A percentile compares a stretch with the other conserved stretches of the same genome.
Conservation (phyloP, 2,329 filamentous ascomycete species). For the Didymella arachidicola region DNA sequence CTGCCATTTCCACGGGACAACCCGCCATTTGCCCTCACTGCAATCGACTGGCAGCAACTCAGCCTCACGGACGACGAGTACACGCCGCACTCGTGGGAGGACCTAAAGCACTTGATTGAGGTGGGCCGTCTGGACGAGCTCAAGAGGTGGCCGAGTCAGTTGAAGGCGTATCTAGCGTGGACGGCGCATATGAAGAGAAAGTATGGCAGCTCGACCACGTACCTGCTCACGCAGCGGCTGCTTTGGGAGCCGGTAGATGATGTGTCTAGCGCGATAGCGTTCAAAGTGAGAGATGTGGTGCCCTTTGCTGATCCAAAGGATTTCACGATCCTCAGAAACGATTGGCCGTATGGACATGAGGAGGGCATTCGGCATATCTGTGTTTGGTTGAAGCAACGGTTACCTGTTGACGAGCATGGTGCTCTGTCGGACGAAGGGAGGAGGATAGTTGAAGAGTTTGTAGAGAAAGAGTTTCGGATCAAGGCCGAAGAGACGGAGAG, state of each 20-base stretch:
- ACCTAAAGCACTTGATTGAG: constrained; percentile 46
- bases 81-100: constrained; percentile 47
- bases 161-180: constrained; percentile 68
- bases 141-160: constrained; percentile 66
- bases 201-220: constrained; percentile 65
- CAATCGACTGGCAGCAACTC: constrained; percentile 47
- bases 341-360: constrained; percentile 69
- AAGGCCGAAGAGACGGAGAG: constrained; percentile 47
- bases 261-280: constrained; percentile 35
- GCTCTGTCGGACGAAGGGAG: constrained; percentile 42
- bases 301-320: constrained; percentile 64
- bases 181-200: constrained; percentile 60
- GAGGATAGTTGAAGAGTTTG: constrained; percentile 38
- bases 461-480: constrained; percentile 58
- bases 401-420: constrained; percentile 44
- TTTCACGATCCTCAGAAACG: constrained; percentile 66
- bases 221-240: constrained; percentile 63
- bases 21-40: constrained; percentile 48
- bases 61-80: constrained; percentile 43
- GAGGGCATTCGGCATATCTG: constrained; percentile 63
- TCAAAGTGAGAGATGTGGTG: constrained; percentile 55
- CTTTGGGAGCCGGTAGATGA: constrained; percentile 55
- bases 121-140: constrained; percentile 63
- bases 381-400: constrained; percentile 60
- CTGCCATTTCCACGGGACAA: constrained; percentile 46